Conservation (phyloP, 345 rosid genomes). For the Heritiera littoralis region DNA sequence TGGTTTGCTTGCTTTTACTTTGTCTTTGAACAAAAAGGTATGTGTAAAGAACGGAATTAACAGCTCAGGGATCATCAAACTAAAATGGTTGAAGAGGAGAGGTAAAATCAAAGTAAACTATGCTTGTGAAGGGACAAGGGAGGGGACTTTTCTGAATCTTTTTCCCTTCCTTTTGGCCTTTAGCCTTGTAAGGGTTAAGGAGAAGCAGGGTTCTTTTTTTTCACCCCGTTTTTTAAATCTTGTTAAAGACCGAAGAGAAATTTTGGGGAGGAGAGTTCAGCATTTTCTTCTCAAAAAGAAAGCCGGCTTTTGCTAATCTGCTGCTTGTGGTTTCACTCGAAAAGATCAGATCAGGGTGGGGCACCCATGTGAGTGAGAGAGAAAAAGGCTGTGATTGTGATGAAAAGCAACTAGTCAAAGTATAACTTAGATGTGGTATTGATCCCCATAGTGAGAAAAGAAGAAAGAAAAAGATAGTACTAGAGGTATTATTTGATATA, state of each 20-base stretch:
- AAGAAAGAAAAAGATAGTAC: background rate
- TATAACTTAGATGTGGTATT: constrained; percentile 31
- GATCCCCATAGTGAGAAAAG: constrained; percentile 33
- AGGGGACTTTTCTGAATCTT: background rate
- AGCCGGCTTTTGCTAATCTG: constrained; percentile 22
- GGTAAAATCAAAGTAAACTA: constrained; percentile 13
- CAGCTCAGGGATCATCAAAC: constrained; percentile 30
- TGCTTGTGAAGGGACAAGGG: background rate
- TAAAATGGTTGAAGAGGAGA: constrained; percentile 23
- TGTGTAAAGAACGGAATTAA: constrained; percentile 26
- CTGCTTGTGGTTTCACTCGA: constrained; percentile 32
- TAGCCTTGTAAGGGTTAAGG: constrained; percentile 15
- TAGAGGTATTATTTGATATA: background rate
- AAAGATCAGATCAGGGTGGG: constrained; percentile 33
- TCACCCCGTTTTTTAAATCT: background rate
- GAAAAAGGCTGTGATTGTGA: constrained; percentile 23
- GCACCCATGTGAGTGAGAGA: constrained; percentile 5
- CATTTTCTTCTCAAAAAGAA: constrained; percentile 23
- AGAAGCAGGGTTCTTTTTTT: constrained; percentile 34
- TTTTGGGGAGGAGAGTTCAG: background rate
- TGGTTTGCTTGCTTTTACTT: constrained; percentile 22
- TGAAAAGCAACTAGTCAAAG: constrained; percentile 30
- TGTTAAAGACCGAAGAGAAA: background rate
- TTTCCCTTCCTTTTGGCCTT: constrained; percentile 13
- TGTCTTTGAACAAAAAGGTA: constrained; percentile 29